Evolutionary conservation across 768 basidiomycete genomes (phyloP), one percentile per base, ranked within the genome.

Genomic region (Boletus edulis): DNA sequence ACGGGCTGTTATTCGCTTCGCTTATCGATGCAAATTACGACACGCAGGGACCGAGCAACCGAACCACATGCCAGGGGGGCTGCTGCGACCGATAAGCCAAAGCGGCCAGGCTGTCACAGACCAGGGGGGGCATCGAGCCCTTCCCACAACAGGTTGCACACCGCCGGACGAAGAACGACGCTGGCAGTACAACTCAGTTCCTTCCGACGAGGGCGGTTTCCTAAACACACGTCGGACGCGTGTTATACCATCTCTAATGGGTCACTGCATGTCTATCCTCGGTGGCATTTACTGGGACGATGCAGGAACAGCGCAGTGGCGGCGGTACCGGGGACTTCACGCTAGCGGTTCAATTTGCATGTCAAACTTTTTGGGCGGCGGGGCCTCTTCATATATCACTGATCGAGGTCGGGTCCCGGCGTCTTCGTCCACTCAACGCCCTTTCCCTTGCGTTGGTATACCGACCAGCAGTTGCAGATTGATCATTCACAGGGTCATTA

Each of bases 121-220:
- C 27, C 15, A n/a, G 24, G 12, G 20, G 20, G 14, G 32, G 27
- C 27, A 27, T 27, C 27, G 27, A 27, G 29, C 9, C 29, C 29
- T 9, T 53, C 37, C 18, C 29, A 39, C 17, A 12, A n/a, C 37
- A 34, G 13, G 27, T 44, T 60, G 32, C 46, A 17, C 34, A 40
- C 27, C 12, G 46, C 20, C 41, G 43, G 6, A 31, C 3, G 34
- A 34, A 22, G 24, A 37, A 48, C 2, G 22, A 9, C 20, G 31
- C 31, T 29, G 31, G 34, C 43, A 29, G 31, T 31, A 29, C 29
- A 27, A 35, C 32, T 20, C 41, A 6, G 7, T 29, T 39, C 42
- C 46, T n/a, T 29, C 50, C 59, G 60, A 52, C 45, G 13, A 43
- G 32, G 15, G 17, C 51, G 46, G 39, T 50, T 29, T 29, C 3